Percentiles rank a stretch among this genome's conserved stretches.
phyloP scores from a whole-genome alignment of 1,139 yeast species.

The Hyphopichia fennica region DNA sequence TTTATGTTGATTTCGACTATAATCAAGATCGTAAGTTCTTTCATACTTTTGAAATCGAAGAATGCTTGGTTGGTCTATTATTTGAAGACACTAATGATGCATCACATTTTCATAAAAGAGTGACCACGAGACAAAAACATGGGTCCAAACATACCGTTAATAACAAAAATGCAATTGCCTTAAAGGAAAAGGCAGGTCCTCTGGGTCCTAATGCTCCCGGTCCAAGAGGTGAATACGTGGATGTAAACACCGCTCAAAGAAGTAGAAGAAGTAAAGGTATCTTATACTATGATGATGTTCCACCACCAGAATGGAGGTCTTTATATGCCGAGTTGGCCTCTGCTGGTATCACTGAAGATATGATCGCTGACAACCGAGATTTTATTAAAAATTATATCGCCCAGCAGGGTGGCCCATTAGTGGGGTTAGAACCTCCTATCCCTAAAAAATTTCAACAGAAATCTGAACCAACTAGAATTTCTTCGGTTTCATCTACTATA shows the following conservation, averaged over 20 bases:
- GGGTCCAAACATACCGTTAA: conserved; percentile 83
- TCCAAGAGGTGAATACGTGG: conserved; percentile 67
- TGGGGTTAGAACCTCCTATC: conserved; percentile 82
- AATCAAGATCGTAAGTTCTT: conserved; percentile 92
- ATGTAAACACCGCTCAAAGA: conserved; percentile 54
- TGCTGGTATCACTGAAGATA: conserved; percentile 83
- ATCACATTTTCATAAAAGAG: conserved; percentile 75
- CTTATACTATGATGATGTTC: conserved; percentile 72
- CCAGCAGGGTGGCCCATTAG: conserved; percentile 80
- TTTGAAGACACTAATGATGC: conserved; percentile 93
- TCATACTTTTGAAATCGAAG: conserved; percentile 92
- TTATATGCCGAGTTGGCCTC: conserved; percentile 71
- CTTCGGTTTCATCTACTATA: conserved; percentile 9
- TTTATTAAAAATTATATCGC: conserved; percentile 77
- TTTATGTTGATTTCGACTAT: conserved; percentile 83
- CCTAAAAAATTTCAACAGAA: conserved; percentile 56
- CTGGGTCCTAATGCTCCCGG: conserved; percentile 49
- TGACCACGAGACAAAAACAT: conserved; percentile 72
- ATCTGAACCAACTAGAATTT: conserved; percentile 11
- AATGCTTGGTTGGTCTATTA: conserved; percentile 81
- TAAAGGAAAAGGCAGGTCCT: conserved; percentile 51
- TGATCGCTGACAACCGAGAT: conserved; percentile 84
- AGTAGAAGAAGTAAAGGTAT: conserved; percentile 58
- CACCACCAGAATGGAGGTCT: conserved; percentile 85
- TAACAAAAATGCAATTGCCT: conserved; percentile 84